Evolutionary conservation across 2,329 filamentous ascomycete species (phyloP), one percentile per base, ranked within the genome.

Genomic region (Aspergillus sp.): DNA sequence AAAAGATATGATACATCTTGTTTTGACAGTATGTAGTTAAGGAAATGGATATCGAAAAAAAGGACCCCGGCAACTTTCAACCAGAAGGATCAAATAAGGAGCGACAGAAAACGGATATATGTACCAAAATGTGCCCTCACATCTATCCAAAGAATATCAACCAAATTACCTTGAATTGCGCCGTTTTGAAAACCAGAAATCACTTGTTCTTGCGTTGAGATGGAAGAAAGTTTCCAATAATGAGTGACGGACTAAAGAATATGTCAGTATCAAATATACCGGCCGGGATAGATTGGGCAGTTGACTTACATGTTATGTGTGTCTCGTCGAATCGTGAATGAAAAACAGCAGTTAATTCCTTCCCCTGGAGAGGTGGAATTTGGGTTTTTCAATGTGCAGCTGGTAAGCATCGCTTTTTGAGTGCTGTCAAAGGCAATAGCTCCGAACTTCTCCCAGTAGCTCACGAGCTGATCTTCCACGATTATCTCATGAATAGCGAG

Each of bases 361-460:
- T 85, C 81, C 42, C 85, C 80, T 32, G 52, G 40, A 9, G 33
- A 37, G 36, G 81, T 81, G 3, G 84, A 82, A 47, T 82, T 80
- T 4, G 88, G 90, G 53, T 83, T 90, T 67, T 95, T 95, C 49
- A 98, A 71, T 8, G 88, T 86, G 64, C 93, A 98, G 53, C 88
- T 91, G 19, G 93, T 98, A 54, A 98, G 74, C 59, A 98, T 88
- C 19, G 91, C 94, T 65, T 98, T 95, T 63, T 97, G 93, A 7
- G 82, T 84, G 45, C 85, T 82, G 62, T 98, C 93, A 67, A 98
- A 98, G 7, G 93, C 94, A 57, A 98, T 97, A 5, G 90, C 91
- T 40, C 91, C 90, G 61, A 98, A 98, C 60, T 98, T 95, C 68
- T 98, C 93, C 93, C 93, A 98, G 61, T 98, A 98, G 57, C 88